phyloP scores from a whole-genome alignment of 805 yeast species.

The Zygosaccharomyces bisporus region DNA sequence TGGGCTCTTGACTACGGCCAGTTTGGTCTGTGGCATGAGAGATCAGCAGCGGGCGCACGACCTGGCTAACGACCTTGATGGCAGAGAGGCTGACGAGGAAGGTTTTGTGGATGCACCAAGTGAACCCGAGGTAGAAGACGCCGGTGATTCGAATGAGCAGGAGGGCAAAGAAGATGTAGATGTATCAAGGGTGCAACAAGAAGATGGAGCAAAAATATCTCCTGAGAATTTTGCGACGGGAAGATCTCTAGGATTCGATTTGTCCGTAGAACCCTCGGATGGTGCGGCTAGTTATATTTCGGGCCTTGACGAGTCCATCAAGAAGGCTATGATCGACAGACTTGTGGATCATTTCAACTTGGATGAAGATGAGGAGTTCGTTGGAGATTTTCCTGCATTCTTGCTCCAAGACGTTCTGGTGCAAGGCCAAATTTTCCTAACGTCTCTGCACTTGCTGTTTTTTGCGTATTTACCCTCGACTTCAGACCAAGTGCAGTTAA shows the following conservation, averaged over 20 bases:
- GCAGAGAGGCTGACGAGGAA: conserved; percentile 8
- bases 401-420: conserved; percentile 73
- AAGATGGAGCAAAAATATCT: background rate
- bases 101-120: background rate
- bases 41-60: conserved; percentile 24
- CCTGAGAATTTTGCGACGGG: background rate
- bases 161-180: background rate
- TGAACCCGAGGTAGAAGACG: background rate
- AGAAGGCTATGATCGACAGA: conserved; percentile 3
- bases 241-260: conserved; percentile 8
- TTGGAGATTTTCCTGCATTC: conserved; percentile 73
- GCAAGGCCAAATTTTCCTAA: conserved; percentile 81
- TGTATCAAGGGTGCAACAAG: background rate
- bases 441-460: conserved; percentile 60
- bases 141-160: background rate
- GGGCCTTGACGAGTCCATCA: background rate
- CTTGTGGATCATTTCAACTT: conserved; percentile 38
- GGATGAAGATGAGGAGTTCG: conserved; percentile 51
- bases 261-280: conserved; percentile 16
- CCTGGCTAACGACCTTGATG: conserved; percentile 19
- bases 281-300: background rate
- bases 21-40: conserved; percentile 44
- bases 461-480: conserved; percentile 71
- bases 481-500: conserved; percentile 38
- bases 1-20: conserved; percentile 53